Conservation (phyloP, 495 filamentous ascomycete species). For the Podospora anserina region DNA sequence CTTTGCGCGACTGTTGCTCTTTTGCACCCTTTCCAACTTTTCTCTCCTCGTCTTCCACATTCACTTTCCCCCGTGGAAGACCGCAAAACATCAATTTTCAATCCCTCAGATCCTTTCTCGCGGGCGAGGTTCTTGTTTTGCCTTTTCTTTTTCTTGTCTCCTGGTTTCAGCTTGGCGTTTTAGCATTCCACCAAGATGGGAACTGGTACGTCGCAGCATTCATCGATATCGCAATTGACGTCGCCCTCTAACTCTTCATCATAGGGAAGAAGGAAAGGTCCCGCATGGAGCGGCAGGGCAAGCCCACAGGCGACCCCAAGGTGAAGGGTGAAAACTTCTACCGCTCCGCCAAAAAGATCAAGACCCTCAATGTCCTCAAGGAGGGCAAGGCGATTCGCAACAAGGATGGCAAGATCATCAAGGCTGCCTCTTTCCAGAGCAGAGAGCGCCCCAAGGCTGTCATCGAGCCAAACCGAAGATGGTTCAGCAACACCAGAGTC, state of each 20-base stretch:
- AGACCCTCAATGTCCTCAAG: constrained; percentile 81
- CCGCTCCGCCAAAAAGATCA: constrained; percentile 77
- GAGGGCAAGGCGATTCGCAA: constrained; percentile 72
- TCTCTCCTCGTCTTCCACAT: constrained; percentile 26
- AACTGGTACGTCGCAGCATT: constrained; percentile 46
- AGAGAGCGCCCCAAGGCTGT: constrained; percentile 71
- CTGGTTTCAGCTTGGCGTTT: constrained; percentile 10
- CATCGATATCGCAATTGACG: background rate
- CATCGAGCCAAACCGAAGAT: constrained; percentile 89
- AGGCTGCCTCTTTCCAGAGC: constrained; percentile 80
- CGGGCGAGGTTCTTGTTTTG: constrained; percentile 24
- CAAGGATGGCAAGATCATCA: constrained; percentile 66
- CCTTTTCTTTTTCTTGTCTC: constrained; percentile 11
- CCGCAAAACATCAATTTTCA: constrained; percentile 16
- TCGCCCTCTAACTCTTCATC: constrained; percentile 8
- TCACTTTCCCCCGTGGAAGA: constrained; percentile 23
- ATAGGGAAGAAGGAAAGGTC: constrained; percentile 80
- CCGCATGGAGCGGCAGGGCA: constrained; percentile 75
- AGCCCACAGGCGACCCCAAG: constrained; percentile 79
- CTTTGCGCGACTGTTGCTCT: constrained; percentile 2
- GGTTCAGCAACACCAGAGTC: constrained; percentile 59
- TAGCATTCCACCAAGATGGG: constrained; percentile 61
- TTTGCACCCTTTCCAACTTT: constrained; percentile 18
- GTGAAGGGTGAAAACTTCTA: constrained; percentile 73
- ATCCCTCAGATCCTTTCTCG: constrained; percentile 13